phyloP scores from a whole-genome alignment of 2,329 filamentous ascomycete genomes.

The Neoascochyta sp. region DNA sequence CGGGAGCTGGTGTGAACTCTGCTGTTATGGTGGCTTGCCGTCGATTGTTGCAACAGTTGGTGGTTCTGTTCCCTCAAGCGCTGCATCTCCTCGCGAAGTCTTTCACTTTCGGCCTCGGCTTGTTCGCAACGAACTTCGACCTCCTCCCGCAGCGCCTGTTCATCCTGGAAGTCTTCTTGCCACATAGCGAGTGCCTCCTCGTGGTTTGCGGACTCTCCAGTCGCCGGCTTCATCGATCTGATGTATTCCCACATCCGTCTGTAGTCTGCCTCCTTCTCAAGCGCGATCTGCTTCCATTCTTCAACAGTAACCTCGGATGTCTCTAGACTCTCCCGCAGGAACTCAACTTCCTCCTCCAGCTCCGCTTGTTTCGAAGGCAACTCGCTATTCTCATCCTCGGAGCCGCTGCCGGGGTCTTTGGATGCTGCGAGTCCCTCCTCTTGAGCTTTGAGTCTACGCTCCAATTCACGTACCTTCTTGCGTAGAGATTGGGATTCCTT shows the following conservation, averaged over 20 bases:
- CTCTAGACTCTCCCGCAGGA: slow-evolving; percentile 79
- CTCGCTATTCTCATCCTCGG: slow-evolving; percentile 54
- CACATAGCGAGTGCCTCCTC: slow-evolving; percentile 66
- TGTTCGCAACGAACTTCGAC: slow-evolving; percentile 83
- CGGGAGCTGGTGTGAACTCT: slow-evolving; percentile 39
- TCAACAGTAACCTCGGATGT: slow-evolving; percentile 82
- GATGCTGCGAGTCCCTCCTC: slow-evolving; percentile 48
- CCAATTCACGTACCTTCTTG: slow-evolving; percentile 77
- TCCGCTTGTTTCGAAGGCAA: slow-evolving; percentile 59
- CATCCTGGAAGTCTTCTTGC: slow-evolving; percentile 91
- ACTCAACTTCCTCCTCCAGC: slow-evolving; percentile 80
- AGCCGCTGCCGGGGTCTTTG: slow-evolving; percentile 42
- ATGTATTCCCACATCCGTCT: slow-evolving; percentile 80
- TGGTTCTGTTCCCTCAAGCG: slow-evolving; percentile 54
- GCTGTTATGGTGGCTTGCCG: slow-evolving; percentile 36
- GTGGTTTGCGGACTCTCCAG: slow-evolving; percentile 36
- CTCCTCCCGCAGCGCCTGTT: slow-evolving; percentile 83
- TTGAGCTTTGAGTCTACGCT: slow-evolving; percentile 67
- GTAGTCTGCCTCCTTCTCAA: slow-evolving; percentile 80
- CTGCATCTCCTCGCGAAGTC: slow-evolving; percentile 78
- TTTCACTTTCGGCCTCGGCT: slow-evolving; percentile 81
- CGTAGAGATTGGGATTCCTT: slow-evolving; percentile 85
- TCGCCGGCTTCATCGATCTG: slow-evolving; percentile 51
- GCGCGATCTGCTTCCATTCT: slow-evolving; percentile 70
- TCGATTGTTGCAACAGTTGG: slow-evolving; percentile 29